A percentile compares a stretch with the other conserved stretches of the same genome.
Conservation (phyloP, 1,284 basidiomycete species). For the Cryptococcus maquisensis region DNA sequence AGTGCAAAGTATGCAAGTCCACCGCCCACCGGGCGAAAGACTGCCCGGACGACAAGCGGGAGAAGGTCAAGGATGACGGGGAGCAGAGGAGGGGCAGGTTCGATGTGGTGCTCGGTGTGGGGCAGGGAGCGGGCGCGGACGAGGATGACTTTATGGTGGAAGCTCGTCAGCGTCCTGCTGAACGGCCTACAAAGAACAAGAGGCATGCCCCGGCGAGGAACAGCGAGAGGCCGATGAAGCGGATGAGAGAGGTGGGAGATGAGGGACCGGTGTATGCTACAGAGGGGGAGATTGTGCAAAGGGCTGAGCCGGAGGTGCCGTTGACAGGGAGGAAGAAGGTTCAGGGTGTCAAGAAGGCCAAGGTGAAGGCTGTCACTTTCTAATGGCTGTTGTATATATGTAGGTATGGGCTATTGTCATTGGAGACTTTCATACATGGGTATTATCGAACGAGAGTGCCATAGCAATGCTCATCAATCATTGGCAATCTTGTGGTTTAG, state of each 20-base stretch:
- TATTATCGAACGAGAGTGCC: too few relatives aligned
- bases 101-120: conserved; percentile 45
- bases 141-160: conserved; percentile 88
- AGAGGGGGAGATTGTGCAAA: not conserved
- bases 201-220: conserved; percentile 39
- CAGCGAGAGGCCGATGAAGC: conserved; percentile 24
- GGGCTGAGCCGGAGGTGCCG: not conserved
- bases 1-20: conserved; percentile 80
- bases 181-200: conserved; percentile 20
- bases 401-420: not conserved
- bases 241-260: conserved; percentile 15
- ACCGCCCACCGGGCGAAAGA: conserved; percentile 81
- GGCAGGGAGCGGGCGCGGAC: conserved; percentile 63
- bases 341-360: conserved; percentile 10
- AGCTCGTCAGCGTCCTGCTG: conserved; percentile 57
- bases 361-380: conserved; percentile 31
- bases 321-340: conserved; percentile 11
- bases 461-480: too few relatives aligned
- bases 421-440: not conserved
- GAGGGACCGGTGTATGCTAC: conserved; percentile 6
- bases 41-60: conserved; percentile 57
- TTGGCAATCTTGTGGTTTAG: too few relatives aligned
- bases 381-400: conserved; percentile 2
- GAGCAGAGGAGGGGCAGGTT: conserved; percentile 64
- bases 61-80: conserved; percentile 19